Percentiles rank a stretch among this genome's conserved stretches.
phyloP scores from a whole-genome alignment of 2,329 filamentous ascomycete species.

The Xylaria sp. region DNA sequence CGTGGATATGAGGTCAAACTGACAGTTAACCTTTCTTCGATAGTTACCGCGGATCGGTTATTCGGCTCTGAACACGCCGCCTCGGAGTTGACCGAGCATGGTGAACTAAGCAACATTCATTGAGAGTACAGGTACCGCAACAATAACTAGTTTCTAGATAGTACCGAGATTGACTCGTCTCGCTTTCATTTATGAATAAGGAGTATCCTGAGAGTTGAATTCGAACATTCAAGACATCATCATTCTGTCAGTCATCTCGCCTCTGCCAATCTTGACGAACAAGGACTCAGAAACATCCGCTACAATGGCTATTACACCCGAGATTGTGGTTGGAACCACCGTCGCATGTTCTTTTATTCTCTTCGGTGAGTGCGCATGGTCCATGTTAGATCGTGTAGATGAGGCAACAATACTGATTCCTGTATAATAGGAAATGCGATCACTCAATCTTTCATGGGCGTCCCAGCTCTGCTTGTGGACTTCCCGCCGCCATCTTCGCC shows the following conservation, averaged over 20 bases:
- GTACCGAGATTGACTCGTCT: background rate
- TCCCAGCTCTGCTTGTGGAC: slow-evolving; percentile 54
- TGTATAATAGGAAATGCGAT: slow-evolving; percentile 53
- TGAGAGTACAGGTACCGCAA: too few relatives aligned
- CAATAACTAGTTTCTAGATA: background rate
- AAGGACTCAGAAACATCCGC: background rate
- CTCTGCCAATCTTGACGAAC: too few relatives aligned
- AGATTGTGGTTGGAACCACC: slow-evolving; percentile 51
- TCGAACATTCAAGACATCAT: background rate
- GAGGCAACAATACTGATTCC: background rate
- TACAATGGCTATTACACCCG: slow-evolving; percentile 20
- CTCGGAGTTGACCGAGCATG: too few relatives aligned
- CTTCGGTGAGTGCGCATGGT: slow-evolving; percentile 44
- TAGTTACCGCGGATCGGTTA: too few relatives aligned
- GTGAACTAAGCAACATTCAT: background rate
- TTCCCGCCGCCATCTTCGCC: slow-evolving; percentile 49
- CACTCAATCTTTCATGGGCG: slow-evolving; percentile 58
- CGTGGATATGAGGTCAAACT: too few relatives aligned
- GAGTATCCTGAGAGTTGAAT: background rate
- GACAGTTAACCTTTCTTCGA: too few relatives aligned
- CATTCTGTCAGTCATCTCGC: background rate
- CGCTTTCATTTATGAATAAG: slow-evolving; percentile 15
- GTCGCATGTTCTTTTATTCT: slow-evolving; percentile 56
- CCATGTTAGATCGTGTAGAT: background rate
- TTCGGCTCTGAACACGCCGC: too few relatives aligned